Evolutionary conservation across 163 green algal genomes (phyloP), one percentile per base, ranked within the genome.

Genomic region (Chlamydomonas reinhardtii): DNA sequence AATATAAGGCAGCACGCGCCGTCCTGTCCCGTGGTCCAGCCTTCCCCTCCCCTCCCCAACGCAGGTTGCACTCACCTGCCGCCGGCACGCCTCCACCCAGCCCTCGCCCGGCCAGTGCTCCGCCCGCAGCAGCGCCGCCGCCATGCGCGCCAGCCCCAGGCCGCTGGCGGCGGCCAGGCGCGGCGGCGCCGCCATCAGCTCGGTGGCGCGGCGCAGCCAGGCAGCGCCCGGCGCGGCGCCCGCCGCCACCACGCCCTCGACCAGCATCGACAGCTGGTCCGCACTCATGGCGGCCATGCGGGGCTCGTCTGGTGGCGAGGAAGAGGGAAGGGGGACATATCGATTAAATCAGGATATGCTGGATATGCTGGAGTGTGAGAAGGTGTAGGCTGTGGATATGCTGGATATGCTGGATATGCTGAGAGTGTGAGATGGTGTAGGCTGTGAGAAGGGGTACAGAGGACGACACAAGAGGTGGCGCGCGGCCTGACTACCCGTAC

Each of bases 201-300:
- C 56, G 22, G 34, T 61, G 17, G 52, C 70, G 70, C 35, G 73
- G 5, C 17, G 25, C 80, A 86, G 70, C 80, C 80, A 86, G 34
- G 34, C 27, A 8, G 17, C 29, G 2, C 20, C 70, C 34, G 80
- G 80, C 34, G 35, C 80, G 4, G 70, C 80, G 27, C 80, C 80
- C n/a, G 70, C 80, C 27, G 34, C 70, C 71, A 35, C 70, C 34
- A 79, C 29, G 2, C 80, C 80, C 27, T 70, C 24, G 27, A 73
- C 29, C 80, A 86, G 34, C 80, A 79, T 73, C 24, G 80, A 86
- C 80, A 86, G 70, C 69, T 79, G 80, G 80, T 86, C 80, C 68
- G 70, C 35, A 24, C 31, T 64, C 80, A 86, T 86, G 70, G 52
- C 70, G 2, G 56, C 80, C 19, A 86, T 31, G 24, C 80, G 80